A percentile compares a stretch with the other conserved stretches of the same genome.
Evolutionary conservation across 2,329 filamentous ascomycete species (phyloP).

Genomic region (Aquanectria penicillioides): DNA sequence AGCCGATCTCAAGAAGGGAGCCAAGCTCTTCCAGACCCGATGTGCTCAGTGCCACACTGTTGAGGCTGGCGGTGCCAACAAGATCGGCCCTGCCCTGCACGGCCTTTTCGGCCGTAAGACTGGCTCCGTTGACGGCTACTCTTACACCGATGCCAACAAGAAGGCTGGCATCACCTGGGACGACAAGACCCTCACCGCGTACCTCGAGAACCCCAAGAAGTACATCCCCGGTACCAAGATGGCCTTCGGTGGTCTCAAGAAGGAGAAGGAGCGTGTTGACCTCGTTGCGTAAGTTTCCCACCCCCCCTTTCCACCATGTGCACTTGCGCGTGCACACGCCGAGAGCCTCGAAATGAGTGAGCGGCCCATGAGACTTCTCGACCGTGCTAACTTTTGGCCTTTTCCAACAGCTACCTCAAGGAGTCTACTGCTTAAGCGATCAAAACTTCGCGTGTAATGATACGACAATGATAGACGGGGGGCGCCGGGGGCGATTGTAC

Average conservation of each 20-base stretch:
- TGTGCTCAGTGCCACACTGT: slow-evolving; percentile 99
- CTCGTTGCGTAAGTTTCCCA: slow-evolving; percentile 84
- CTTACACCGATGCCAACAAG: slow-evolving; percentile 99
- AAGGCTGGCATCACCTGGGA: slow-evolving; percentile 91
- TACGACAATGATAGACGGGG: slow-evolving; percentile 51
- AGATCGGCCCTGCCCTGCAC: slow-evolving; percentile 96
- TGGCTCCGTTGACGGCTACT: slow-evolving; percentile 89
- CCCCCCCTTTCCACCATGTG: neutral
- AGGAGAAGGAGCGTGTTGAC: slow-evolving; percentile 99
- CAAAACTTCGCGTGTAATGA: slow-evolving; percentile 45
- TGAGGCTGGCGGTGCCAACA: slow-evolving; percentile 90
- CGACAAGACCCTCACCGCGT: slow-evolving; percentile 88
- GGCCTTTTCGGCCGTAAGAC: slow-evolving; percentile 98
- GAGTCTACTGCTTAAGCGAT: slow-evolving; percentile 73
- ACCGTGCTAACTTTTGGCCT: slow-evolving; percentile 39
- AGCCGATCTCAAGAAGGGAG: slow-evolving; percentile 97
- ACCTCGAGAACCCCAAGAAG: slow-evolving; percentile 99
- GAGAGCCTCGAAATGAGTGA: slow-evolving; percentile 8
- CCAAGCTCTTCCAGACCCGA: slow-evolving; percentile 98
- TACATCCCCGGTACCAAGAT: slow-evolving; percentile 99
- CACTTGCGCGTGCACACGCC: neutral
- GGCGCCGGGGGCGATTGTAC: slow-evolving; percentile 48
- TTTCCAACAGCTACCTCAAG: slow-evolving; percentile 68
- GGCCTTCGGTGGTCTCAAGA: slow-evolving; percentile 99
- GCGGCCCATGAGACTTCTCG: neutral